A percentile compares a stretch with the other conserved stretches of the same genome.
Evolutionary conservation across 164 flowering plant genomes (phyloP).

Genomic region (Vitis labrusca): DNA sequence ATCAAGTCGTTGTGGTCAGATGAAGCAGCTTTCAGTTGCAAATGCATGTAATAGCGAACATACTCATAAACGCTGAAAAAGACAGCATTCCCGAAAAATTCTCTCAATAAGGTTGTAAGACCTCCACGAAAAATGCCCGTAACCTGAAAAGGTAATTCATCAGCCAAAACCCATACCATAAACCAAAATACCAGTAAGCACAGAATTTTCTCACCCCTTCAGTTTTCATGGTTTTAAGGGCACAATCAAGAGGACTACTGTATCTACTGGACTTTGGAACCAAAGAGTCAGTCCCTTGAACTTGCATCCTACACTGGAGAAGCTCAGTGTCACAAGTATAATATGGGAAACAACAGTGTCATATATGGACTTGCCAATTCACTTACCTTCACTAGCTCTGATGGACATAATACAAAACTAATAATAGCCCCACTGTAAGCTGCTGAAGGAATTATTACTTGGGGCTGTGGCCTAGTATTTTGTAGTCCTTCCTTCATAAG

Average conservation of each 20-base stretch:
- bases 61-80: slow-evolving; percentile 79
- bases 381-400: slow-evolving; percentile 85
- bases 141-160: slow-evolving; percentile 49
- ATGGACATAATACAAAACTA: slow-evolving; percentile 81
- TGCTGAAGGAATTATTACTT: slow-evolving; percentile 77
- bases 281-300: slow-evolving; percentile 76
- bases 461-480: slow-evolving; percentile 52
- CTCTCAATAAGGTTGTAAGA: slow-evolving; percentile 70
- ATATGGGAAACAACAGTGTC: background rate
- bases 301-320: slow-evolving; percentile 98
- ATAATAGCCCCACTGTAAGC: slow-evolving; percentile 78
- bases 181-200: slow-evolving; percentile 3
- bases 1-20: slow-evolving; percentile 35
- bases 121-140: slow-evolving; percentile 86
- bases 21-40: slow-evolving; percentile 45
- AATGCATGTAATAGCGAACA: slow-evolving; percentile 67
- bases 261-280: slow-evolving; percentile 57
- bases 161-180: slow-evolving; percentile 18
- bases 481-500: slow-evolving; percentile 49
- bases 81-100: slow-evolving; percentile 72
- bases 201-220: slow-evolving; percentile 72
- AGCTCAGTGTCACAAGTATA: slow-evolving; percentile 26
- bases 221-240: slow-evolving; percentile 58
- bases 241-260: slow-evolving; percentile 78
- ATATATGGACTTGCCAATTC: background rate